Percentiles rank a stretch among this genome's conserved stretches.
Conservation (phyloP, 495 filamentous ascomycete genomes). For the Hyphodiscus hymeniophilus region DNA sequence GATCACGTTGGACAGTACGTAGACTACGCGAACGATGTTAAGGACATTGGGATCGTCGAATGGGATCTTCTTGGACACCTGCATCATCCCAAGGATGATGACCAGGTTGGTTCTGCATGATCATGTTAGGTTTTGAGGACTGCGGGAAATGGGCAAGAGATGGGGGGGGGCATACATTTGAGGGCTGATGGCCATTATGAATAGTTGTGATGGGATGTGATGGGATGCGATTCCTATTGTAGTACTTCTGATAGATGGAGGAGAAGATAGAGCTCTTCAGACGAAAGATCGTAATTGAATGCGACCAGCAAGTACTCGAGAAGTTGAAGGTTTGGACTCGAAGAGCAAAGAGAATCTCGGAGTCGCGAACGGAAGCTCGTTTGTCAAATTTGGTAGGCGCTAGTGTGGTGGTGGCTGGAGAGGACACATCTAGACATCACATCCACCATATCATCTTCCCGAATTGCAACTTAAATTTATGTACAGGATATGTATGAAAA, state of each 20-base stretch:
- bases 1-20: slow-evolving; percentile 81
- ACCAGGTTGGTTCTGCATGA: slow-evolving; percentile 74
- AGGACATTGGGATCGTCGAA: slow-evolving; percentile 89
- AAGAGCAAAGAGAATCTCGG: too few species aligned
- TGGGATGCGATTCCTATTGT: background rate
- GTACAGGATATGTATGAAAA: too few species aligned
- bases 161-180: slow-evolving; percentile 34
- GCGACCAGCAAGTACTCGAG: slow-evolving; percentile 7
- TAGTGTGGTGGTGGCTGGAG: too few species aligned
- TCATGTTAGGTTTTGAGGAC: slow-evolving; percentile 1
- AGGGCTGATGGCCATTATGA: slow-evolving; percentile 42
- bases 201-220: background rate
- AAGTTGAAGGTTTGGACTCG: background rate
- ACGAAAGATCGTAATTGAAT: slow-evolving; percentile 15
- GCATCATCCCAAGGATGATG: slow-evolving; percentile 97
- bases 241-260: too few species aligned
- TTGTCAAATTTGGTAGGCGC: too few species aligned
- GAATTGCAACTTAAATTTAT: too few species aligned
- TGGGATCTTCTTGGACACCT: slow-evolving; percentile 88
- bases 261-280: too few species aligned
- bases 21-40: slow-evolving; percentile 71
- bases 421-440: too few species aligned
- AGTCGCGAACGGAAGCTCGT: too few species aligned
- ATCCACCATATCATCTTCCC: too few species aligned
- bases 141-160: background rate